These are phyloP conservation scores for Hypoxylon fragiforme DNA, from an alignment of 495 filamentous ascomycete species.

Conservation along the genomic window DNA sequence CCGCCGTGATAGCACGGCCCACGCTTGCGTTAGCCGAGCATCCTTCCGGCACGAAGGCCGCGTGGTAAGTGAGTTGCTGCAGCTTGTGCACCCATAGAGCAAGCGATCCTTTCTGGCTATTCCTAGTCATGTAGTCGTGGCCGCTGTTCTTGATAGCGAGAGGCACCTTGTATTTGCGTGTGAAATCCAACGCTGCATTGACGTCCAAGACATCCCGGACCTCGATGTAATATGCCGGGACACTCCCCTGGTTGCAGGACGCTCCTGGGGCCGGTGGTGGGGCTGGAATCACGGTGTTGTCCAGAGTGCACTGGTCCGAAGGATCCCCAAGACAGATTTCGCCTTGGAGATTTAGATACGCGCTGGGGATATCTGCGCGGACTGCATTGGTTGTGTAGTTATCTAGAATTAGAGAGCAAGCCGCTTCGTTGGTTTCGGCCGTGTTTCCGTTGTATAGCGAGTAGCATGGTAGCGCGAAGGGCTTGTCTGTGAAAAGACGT, in stretches of 20 bases:
- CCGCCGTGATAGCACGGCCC: constrained; percentile 43
- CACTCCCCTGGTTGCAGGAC: constrained; percentile 32
- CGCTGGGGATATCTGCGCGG: constrained; percentile 37
- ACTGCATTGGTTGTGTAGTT: constrained; percentile 39
- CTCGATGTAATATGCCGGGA: constrained; percentile 55
- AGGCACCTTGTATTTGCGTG: constrained; percentile 41
- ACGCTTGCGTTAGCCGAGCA: constrained; percentile 35
- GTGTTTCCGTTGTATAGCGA: constrained; percentile 39
- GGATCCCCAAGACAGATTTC: constrained; percentile 45
- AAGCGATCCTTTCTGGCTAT: constrained; percentile 57
- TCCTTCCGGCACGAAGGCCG: constrained; percentile 39
- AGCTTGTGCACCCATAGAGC: constrained; percentile 65
- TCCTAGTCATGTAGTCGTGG: constrained; percentile 44
- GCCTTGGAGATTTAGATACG: constrained; percentile 46
- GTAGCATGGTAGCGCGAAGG: constrained; percentile 40
- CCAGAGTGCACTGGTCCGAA: constrained; percentile 43
- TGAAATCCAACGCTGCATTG: constrained; percentile 50
- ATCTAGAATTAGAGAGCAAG: constrained; percentile 37
- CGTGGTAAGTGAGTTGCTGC: constrained; percentile 47
- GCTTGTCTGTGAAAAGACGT: constrained; percentile 21
- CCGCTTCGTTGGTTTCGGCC: constrained; percentile 27
- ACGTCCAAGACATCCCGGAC: constrained; percentile 44
- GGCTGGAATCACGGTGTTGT: constrained; percentile 34
- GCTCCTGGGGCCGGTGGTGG: constrained; percentile 24
- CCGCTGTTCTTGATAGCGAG: constrained; percentile 50